Percentiles rank a stretch among this genome's conserved stretches.
Conservation (phyloP, 352 stramenopile genomes). For the Phytophthora pisi region DNA sequence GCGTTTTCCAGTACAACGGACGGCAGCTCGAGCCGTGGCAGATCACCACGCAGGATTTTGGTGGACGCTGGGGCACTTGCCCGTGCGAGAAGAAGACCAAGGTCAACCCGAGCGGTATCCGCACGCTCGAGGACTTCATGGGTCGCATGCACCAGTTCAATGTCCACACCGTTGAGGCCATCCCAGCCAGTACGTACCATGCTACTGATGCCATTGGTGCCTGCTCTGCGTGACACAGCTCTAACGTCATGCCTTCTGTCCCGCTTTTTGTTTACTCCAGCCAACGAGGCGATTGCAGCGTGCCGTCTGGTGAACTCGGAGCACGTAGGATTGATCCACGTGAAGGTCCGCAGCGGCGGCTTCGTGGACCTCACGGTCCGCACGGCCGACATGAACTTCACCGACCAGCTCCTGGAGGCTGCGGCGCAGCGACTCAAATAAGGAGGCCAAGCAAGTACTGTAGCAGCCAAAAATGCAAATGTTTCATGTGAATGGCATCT, state of each 20-base stretch:
- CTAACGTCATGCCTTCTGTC: constrained; percentile 18
- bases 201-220: constrained; percentile 3
- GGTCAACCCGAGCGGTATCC: constrained; percentile 81
- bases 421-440: constrained; percentile 75
- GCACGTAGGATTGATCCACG: constrained; percentile 84
- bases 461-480: constrained; percentile 25
- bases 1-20: constrained; percentile 82
- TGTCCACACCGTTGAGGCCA: constrained; percentile 86
- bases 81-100: constrained; percentile 87
- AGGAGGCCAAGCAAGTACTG: neutral
- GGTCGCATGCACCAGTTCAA: constrained; percentile 78
- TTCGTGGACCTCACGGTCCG: constrained; percentile 88
- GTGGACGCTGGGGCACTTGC: constrained; percentile 79
- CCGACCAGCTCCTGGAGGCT: constrained; percentile 73
- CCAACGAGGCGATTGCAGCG: constrained; percentile 88
- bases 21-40: constrained; percentile 79
- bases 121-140: constrained; percentile 85
- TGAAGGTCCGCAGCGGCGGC: constrained; percentile 83
- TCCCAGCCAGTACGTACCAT: constrained; percentile 78
- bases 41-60: constrained; percentile 91
- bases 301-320: constrained; percentile 82
- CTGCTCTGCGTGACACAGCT: constrained; percentile 9
- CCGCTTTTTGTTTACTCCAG: constrained; percentile 32
- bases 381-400: constrained; percentile 85
- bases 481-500: constrained; percentile 28